Evolutionary conservation across 2,329 filamentous ascomycete species (phyloP).

Genomic region (Botrytis deweyae): DNA sequence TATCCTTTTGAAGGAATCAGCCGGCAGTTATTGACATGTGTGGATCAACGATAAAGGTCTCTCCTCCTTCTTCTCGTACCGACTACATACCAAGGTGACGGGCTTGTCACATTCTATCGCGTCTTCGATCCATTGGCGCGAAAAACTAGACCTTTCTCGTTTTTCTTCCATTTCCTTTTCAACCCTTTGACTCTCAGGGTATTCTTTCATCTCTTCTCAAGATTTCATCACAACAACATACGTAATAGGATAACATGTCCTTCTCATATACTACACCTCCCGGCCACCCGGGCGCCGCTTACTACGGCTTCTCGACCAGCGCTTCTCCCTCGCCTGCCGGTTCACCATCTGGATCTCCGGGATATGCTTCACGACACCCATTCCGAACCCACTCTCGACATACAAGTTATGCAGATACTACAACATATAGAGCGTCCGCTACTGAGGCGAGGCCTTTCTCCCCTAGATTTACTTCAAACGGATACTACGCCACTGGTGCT

Average conservation of each 20-base stretch:
- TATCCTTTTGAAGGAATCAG: conserved; percentile 34
- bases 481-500: conserved; percentile 42
- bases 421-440: conserved; percentile 31
- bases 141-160: conserved; percentile 12
- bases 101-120: conserved; percentile 38
- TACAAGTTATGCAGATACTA: conserved; percentile 36
- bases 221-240: conserved; percentile 20
- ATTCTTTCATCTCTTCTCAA: conserved; percentile 8
- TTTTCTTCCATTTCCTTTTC: conserved; percentile 22
- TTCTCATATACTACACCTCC: conserved; percentile 37
- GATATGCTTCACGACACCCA: conserved; percentile 33
- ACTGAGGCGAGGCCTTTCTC: conserved; percentile 36
- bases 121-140: conserved; percentile 26
- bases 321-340: conserved; percentile 39
- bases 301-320: conserved; percentile 38
- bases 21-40: conserved; percentile 40
- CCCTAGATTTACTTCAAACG: conserved; percentile 41
- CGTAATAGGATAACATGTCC: conserved; percentile 39
- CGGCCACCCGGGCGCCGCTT: conserved; percentile 33
- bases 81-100: conserved; percentile 43
- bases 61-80: conserved; percentile 41
- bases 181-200: conserved; percentile 32
- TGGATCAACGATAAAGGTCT: conserved; percentile 40
- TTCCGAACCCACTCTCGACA: conserved; percentile 39
- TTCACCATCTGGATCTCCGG: conserved; percentile 32